Evolutionary conservation across 2,329 filamentous ascomycete species (phyloP).

Genomic region (Penicillium rolfsii): DNA sequence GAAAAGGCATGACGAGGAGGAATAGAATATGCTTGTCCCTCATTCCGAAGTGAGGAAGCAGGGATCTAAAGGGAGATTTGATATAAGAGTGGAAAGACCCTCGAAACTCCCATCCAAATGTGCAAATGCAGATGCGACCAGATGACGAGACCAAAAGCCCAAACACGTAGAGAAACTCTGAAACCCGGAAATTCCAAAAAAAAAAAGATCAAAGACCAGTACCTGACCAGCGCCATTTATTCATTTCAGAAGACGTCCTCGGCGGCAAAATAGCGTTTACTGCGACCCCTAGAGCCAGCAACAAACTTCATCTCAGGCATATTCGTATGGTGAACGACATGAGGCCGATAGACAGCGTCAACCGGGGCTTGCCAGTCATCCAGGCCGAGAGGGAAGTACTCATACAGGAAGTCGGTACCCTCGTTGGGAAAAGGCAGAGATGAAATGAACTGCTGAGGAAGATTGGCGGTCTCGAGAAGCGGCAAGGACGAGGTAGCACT

Average conservation of each 20-base stretch:
- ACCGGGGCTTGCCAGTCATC: slow-evolving; percentile 92
- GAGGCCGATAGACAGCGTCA: slow-evolving; percentile 85
- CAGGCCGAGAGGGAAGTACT: slow-evolving; percentile 89
- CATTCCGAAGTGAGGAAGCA: slow-evolving; percentile 6
- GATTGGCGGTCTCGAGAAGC: slow-evolving; percentile 36
- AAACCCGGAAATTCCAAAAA: neutral
- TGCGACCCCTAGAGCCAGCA: slow-evolving; percentile 62
- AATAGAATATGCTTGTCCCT: slow-evolving; percentile 3
- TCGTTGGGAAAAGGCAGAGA: slow-evolving; percentile 58
- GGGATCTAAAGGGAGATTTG: slow-evolving; percentile 14
- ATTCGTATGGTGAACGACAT: slow-evolving; percentile 86
- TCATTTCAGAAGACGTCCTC: slow-evolving; percentile 51
- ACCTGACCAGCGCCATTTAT: slow-evolving; percentile 13
- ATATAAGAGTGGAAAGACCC: slow-evolving; percentile 8
- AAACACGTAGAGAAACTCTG: slow-evolving; percentile 1
- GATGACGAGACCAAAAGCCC: neutral
- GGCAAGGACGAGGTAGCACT: slow-evolving; percentile 40
- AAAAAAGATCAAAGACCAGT: slow-evolving; percentile 1
- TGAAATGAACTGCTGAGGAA: slow-evolving; percentile 59
- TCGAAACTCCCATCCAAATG: slow-evolving; percentile 14
- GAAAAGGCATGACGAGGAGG: neutral
- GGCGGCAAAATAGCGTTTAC: slow-evolving; percentile 73
- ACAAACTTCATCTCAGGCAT: slow-evolving; percentile 72
- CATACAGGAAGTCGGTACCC: slow-evolving; percentile 81
- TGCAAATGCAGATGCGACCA: slow-evolving; percentile 28